Conservation (phyloP, 768 basidiomycete species). For the Leccinum rimulosum region DNA sequence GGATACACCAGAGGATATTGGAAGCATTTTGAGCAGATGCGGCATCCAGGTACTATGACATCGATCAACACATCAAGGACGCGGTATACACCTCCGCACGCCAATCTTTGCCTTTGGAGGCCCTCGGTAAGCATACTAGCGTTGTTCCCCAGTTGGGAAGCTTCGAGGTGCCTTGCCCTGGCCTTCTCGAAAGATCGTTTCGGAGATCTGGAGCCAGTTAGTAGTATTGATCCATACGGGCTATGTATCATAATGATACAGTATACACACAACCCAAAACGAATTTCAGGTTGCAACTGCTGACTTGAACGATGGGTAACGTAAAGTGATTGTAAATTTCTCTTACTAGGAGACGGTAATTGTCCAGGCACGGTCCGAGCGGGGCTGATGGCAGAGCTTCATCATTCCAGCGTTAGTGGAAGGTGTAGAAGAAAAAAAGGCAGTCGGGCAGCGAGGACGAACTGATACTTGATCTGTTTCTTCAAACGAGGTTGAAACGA, state of each 20-base stretch:
- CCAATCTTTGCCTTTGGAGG: conserved; percentile 18
- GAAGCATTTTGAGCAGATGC: not conserved
- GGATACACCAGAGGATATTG: not conserved
- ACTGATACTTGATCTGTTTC: not conserved
- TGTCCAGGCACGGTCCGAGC: conserved; percentile 1
- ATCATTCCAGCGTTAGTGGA: not conserved
- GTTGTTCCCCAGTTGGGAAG: not conserved
- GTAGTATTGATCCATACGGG: not conserved
- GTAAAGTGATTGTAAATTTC: not conserved
- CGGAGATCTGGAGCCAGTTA: not conserved
- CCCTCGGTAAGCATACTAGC: not conserved
- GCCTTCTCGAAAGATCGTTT: conserved; percentile 1
- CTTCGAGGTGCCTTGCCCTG: conserved; percentile 3
- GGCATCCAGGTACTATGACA: not conserved
- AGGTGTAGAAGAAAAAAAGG: not conserved
- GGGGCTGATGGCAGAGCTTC: not conserved
- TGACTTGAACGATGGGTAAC: conserved; percentile 2
- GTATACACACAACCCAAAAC: not conserved
- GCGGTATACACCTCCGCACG: conserved; percentile 3
- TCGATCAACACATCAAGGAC: conserved; percentile 9
- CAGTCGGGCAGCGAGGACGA: not conserved
- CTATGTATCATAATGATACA: not conserved
- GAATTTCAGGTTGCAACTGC: not conserved
- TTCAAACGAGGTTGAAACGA: conserved; percentile 2
- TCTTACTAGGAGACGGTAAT: not conserved